Evolutionary conservation across 2,329 filamentous ascomycete genomes (phyloP), one percentile per base, ranked within the genome.

Genomic region (Colletotrichum lini): DNA sequence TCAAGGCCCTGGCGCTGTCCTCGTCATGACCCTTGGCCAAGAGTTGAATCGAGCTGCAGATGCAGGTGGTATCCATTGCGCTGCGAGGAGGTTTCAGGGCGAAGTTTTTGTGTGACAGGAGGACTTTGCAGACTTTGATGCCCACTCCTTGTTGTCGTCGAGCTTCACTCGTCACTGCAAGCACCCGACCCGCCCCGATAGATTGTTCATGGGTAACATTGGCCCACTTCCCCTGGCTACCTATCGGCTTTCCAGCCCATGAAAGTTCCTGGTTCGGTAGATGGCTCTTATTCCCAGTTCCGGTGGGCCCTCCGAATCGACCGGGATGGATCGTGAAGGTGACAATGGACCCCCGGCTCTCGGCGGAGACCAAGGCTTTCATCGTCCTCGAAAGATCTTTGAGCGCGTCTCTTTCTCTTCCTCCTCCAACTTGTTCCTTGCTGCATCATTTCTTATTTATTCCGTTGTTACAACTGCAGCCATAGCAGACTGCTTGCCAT

Each of bases 41-140:
- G 30, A 72, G 72, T 52, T 65, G 56, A 61, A 79, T 58, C n/a
- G 72, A 71, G 45, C 64, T 73, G 73, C 78, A 79, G 44, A 79
- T 69, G 26, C 70, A 73, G 56, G 49, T 23, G n/a, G 60, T 18
- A 42, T 54, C 16, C 35, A 26, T 26, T 61, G 56, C 56, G 54
- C 61, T 38, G 56, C 56, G 58, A 16, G 30, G 52, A 15, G 26
- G 12, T 16, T 35, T 21, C 9, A 54, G 26, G 52, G 23, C 26
- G 52, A 38, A 16, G 18, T 35, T 26, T 54, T 23, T 26, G 45
- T 16, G 45, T 16, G 2, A 35, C 15, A 54, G 30, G 18, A 30
- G 30, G 23, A n/a, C 26, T n/a, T 54, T 23, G 26, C 30, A 54
- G 52, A 54, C 18, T 54, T 54, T 54, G 52, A 54, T 13, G 23